A percentile compares a stretch with the other conserved stretches of the same genome.
Conservation (phyloP, 768 basidiomycete species). For the Pisolithus tinctorius region DNA sequence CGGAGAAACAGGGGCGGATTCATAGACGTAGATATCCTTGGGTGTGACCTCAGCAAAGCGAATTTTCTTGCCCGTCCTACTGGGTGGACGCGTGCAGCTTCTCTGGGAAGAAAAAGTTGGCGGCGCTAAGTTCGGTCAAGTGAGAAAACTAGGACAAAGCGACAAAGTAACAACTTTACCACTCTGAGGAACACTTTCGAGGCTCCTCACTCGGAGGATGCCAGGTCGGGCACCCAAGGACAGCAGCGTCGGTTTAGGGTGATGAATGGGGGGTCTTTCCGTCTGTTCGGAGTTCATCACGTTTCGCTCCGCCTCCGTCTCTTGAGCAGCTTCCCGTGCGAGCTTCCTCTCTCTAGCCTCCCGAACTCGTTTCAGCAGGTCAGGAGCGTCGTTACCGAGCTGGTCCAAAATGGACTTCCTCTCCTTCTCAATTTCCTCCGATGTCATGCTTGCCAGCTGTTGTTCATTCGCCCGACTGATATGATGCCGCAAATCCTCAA, state of each 20-base stretch:
- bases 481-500: conserved; percentile 45
- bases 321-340: neutral
- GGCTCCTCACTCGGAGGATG: conserved; percentile 25
- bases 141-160: neutral
- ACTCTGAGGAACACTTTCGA: conserved; percentile 19
- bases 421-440: conserved; percentile 63
- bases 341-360: conserved; percentile 2
- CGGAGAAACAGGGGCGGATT: conserved; percentile 77
- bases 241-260: conserved; percentile 1
- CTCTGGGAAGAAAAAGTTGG: conserved; percentile 40
- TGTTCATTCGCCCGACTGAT: conserved; percentile 62
- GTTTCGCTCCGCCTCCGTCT: neutral
- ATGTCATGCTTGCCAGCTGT: conserved; percentile 59
- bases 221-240: conserved; percentile 15
- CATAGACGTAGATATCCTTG: conserved; percentile 75
- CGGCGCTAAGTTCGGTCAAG: conserved; percentile 23
- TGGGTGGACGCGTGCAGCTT: conserved; percentile 53
- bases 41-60: conserved; percentile 74
- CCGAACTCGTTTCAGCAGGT: conserved; percentile 39
- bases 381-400: conserved; percentile 62
- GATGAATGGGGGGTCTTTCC: neutral
- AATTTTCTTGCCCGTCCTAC: conserved; percentile 45
- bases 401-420: conserved; percentile 58
- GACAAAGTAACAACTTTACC: conserved; percentile 5
- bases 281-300: neutral